Base-by-base conservation (phyloP, 169 alveolate species). In the Pseudocohnilembus persalinus region DNA sequence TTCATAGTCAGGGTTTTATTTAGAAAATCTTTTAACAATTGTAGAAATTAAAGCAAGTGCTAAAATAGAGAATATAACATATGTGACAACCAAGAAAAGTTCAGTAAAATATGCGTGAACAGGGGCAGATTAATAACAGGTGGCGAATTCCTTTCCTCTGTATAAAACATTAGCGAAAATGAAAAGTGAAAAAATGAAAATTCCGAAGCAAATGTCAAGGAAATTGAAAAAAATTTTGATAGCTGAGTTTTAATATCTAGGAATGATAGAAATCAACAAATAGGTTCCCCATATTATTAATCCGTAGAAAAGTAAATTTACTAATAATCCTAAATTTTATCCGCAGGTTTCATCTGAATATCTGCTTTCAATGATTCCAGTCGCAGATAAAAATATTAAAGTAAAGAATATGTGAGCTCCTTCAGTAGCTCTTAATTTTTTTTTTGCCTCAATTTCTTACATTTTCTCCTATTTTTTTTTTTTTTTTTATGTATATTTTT, bases 351-450 rank as follows among this genome's bases (percentile, higher is more conserved):
- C 73, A 49, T 86, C 83, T 11, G 79, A 80, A 86, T 75, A 80
- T 29, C 75, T 31, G 31, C 75, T 74, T 76, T 86, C 90, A 64
- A 86, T 74, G 30, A 86, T 76, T 64, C 90, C 90, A 35, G 87
- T 63, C 11, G 87, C 87, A 30, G 87, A 29, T 63, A 86, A 49
- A 80, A 86, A 86, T 33, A 86, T 86, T 33, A 86, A 34, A 30
- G 87, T 75, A n/a, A 80, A 86, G 76, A 86, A 86, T 32, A 86
- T 79, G 64, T 86, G 90, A 65, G 90, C 90, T 76, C 90, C 90
- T 75, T 86, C 87, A 72, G 87, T 35, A 15, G 87, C 79, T 65
- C 76, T 86, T 32, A 86, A 73, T 64, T 81, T 33, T 26, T 74
- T 86, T 76, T 86, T 86, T 31, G 87, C 90, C 32, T 81, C 90